Evolutionary conservation across 2,329 filamentous ascomycete species (phyloP).

Genomic region (Graphiopsis chlorocephala): DNA sequence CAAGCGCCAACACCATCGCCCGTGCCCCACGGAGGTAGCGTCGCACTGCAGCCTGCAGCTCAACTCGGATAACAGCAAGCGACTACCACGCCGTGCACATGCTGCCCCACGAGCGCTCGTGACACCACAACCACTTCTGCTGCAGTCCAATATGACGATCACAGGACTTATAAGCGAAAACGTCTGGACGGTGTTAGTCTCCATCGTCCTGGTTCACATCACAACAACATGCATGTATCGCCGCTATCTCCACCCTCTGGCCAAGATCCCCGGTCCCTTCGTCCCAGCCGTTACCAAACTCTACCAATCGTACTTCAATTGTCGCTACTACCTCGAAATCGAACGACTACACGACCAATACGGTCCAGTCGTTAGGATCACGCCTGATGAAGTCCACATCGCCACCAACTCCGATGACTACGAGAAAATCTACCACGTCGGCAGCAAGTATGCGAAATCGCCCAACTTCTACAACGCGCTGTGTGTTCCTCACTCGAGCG

Average conservation of each 20-base stretch:
- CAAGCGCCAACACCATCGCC: not conserved
- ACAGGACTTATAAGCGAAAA: not conserved
- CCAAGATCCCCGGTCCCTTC: constrained; percentile 38
- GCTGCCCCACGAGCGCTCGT: not conserved
- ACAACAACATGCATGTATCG: constrained; percentile 32
- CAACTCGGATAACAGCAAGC: not conserved
- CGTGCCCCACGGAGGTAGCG: not conserved
- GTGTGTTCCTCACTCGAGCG: constrained; percentile 18
- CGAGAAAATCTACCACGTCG: constrained; percentile 22
- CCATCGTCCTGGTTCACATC: not conserved
- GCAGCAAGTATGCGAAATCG: constrained; percentile 18
- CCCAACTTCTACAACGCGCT: constrained; percentile 16
- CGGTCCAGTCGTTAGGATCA: constrained; percentile 22
- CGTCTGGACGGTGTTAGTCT: not conserved
- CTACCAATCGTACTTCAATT: constrained; percentile 21
- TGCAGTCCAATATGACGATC: not conserved
- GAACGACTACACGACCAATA: constrained; percentile 26
- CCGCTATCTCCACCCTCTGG: constrained; percentile 39
- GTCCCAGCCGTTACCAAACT: constrained; percentile 22
- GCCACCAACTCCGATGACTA: constrained; percentile 17
- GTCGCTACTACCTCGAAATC: constrained; percentile 23
- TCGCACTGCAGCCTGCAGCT: not conserved
- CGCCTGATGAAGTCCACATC: constrained; percentile 19
- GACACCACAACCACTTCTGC: not conserved
- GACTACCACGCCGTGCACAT: not conserved